Evolutionary conservation across 441 rosid species (phyloP).

Genomic region (Bruguiera hainesii): DNA sequence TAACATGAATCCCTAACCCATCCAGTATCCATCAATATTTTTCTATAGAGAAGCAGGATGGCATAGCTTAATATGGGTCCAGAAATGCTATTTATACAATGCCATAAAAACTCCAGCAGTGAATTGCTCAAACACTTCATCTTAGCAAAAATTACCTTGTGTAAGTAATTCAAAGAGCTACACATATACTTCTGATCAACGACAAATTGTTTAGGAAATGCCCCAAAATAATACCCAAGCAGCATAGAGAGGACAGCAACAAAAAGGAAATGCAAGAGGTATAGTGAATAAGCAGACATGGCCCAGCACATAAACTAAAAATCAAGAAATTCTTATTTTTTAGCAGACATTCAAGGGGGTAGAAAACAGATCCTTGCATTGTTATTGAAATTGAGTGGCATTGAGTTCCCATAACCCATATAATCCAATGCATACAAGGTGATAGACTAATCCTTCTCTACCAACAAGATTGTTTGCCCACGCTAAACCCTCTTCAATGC

Average conservation of each 20-base stretch:
- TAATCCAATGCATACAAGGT: neutral
- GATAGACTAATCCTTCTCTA: neutral
- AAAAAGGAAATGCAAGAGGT: neutral
- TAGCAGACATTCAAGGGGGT: neutral
- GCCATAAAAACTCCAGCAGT: neutral
- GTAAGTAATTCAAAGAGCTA: neutral
- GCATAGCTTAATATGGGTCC: no score
- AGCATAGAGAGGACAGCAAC: neutral
- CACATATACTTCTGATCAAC: neutral
- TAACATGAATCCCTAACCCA: neutral
- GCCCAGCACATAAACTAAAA: constrained; percentile 5
- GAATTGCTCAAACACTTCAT: neutral
- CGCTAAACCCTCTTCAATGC: neutral
- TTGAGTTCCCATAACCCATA: neutral
- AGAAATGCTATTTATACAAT: no score
- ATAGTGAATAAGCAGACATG: neutral
- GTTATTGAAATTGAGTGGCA: neutral
- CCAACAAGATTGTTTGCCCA: neutral
- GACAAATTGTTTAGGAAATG: neutral
- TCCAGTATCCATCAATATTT: neutral
- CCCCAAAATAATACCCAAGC: neutral
- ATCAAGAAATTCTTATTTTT: neutral
- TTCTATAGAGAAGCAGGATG: neutral
- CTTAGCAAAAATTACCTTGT: neutral
- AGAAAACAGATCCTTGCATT: neutral